These are phyloP conservation scores for Cryptosporidium meleagridis DNA, from an alignment of 169 alveolate genomes.

Conservation along the genomic window DNA sequence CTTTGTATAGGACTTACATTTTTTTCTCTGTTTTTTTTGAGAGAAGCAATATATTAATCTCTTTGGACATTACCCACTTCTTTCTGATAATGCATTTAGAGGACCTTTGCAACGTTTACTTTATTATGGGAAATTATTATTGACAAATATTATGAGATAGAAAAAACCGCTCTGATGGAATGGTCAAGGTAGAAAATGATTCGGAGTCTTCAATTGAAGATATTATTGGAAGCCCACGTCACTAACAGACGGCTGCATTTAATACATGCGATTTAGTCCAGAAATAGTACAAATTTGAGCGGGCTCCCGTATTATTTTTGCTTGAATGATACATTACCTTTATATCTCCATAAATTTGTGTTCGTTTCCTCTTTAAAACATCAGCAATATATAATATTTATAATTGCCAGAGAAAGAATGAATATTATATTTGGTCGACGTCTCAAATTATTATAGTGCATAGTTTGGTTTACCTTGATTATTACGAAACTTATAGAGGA, in stretches of 20 bases:
- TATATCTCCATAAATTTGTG: background rate
- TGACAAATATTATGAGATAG: background rate
- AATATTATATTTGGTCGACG: background rate
- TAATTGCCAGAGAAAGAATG: background rate
- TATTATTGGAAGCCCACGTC: background rate
- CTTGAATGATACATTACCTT: background rate
- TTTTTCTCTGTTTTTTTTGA: background rate
- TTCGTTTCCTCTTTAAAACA: background rate
- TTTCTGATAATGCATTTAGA: constrained; percentile 4
- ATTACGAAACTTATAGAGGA: background rate
- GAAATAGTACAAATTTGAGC: background rate
- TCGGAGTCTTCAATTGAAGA: background rate
- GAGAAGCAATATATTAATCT: background rate
- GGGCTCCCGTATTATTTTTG: background rate
- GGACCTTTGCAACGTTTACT: constrained; percentile 15
- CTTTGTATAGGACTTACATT: background rate
- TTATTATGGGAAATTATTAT: background rate
- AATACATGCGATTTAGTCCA: background rate
- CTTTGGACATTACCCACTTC: constrained; percentile 7
- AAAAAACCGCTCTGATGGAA: background rate
- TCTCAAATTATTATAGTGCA: background rate
- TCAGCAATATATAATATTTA: background rate
- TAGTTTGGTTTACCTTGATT: background rate
- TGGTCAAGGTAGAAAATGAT: background rate
- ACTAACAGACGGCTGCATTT: background rate